These are phyloP conservation scores for Podila clonocystis DNA, from an alignment of 192 early-diverging fungal genomes.

Conservation along the genomic window DNA sequence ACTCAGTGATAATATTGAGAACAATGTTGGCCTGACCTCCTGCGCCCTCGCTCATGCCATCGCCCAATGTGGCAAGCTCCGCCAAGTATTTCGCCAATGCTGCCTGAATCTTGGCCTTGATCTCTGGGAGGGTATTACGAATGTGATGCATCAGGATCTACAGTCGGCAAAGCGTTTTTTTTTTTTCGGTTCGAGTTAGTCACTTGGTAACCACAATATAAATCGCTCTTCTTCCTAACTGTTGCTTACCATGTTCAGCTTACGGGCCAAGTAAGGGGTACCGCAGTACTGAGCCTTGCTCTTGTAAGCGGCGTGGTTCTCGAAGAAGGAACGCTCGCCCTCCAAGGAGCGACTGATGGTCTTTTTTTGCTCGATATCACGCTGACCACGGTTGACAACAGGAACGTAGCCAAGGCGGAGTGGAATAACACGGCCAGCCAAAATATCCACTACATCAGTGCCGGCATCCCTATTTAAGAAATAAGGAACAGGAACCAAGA, in stretches of 20 bases:
- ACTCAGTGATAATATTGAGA: constrained; percentile 98
- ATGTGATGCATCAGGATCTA: constrained; percentile 99
- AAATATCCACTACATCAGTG: constrained; percentile 99
- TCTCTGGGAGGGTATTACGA: constrained; percentile 96
- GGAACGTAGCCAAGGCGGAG: constrained; percentile 97
- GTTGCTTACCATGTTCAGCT: constrained; percentile 87
- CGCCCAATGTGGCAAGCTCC: constrained; percentile 91
- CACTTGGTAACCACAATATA: too few species aligned
- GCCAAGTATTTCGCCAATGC: constrained; percentile 84
- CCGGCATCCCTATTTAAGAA: constrained; percentile 78
- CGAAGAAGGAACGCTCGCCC: constrained; percentile 91
- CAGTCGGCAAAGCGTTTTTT: background rate
- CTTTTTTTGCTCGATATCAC: constrained; percentile 96
- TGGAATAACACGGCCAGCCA: constrained; percentile 97
- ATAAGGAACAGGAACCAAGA: background rate
- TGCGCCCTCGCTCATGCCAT: constrained; percentile 86
- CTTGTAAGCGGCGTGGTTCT: constrained; percentile 93
- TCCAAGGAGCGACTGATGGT: constrained; percentile 90
- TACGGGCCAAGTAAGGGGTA: constrained; percentile 97
- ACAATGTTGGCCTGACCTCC: constrained; percentile 84
- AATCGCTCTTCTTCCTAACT: too few species aligned
- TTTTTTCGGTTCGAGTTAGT: background rate
- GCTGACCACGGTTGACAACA: constrained; percentile 98
- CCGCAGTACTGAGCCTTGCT: constrained; percentile 99
- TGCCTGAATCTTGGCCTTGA: constrained; percentile 95